Base-by-base conservation (phyloP, 2,329 filamentous ascomycete genomes). In the Paracoccidioides brasiliensis region DNA sequence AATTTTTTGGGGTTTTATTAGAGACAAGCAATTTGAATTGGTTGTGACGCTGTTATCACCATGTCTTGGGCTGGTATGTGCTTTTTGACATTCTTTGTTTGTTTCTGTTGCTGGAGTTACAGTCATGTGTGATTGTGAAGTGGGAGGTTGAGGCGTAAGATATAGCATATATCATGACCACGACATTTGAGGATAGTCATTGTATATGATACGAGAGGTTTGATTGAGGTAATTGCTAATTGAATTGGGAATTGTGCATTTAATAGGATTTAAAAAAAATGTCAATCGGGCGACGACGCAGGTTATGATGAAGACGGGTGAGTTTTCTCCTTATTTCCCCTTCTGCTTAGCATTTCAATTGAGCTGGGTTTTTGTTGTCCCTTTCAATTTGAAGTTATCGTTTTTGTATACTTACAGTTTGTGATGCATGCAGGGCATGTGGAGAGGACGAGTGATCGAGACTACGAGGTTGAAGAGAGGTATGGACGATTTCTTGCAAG, bases 301-400 rank as follows among this genome's bases (percentile, higher is more conserved):
- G 84, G 91, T 97, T 60, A 96, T 98, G 89, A 97, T 98, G 91
- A 98, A 98, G 81, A 95, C 90, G 56, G 88, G 85, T 87, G 72
- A 61, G 78, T 66, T 42, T 46, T 66, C 38, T 44, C 52, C 61
- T 57, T 55, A 58, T 60, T 22, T 30, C 12, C 40, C 33, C 22
- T 22, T 50, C 8, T 52, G 33, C 15, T 22, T 55, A 4, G 22
- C 1, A 22, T 22, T 22, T 22, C 22, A 22, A 22, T 22, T 22
- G 2, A 22, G 22, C 22, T 22, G 22, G 22, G 5, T 43, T 45
- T 45, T 12, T 28, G 6, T 12, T 12, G 9, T 5, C 14, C 8
- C 14, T 32, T 12, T 32, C 30, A 6, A 37, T n/a, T 28, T 6
- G 43, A 15, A 33, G 48, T 45, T 53, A 46, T 38, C 2, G 22